Evolutionary conservation across 2,329 filamentous ascomycete genomes (phyloP).

Genomic region (Tolypocladium sp.): DNA sequence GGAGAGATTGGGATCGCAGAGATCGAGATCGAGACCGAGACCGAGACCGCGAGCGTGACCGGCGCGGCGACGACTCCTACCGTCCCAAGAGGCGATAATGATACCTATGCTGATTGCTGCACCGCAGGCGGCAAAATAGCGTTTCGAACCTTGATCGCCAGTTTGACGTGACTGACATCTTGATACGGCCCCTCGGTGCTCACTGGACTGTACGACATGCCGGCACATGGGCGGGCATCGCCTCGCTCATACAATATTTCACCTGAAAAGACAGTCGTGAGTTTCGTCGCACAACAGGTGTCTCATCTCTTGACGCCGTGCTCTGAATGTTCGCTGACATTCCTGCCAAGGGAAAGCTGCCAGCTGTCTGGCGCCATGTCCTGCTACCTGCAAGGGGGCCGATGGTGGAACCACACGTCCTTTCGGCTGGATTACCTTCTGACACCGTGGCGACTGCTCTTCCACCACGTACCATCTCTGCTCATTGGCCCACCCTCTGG

Average conservation of each 20-base stretch:
- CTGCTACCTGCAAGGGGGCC: constrained; percentile 1
- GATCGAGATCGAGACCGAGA: constrained; percentile 18
- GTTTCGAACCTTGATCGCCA: not conserved
- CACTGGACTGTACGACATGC: not conserved
- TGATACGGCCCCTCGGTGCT: not conserved
- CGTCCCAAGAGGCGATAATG: constrained; percentile 2
- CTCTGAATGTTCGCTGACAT: not conserved
- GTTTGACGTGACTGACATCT: not conserved
- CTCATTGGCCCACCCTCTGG: not conserved
- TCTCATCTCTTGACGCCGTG: constrained; percentile 2
- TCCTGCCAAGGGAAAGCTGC: not conserved
- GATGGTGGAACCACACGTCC: not conserved
- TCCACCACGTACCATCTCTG: not conserved
- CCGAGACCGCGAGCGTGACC: constrained; percentile 18
- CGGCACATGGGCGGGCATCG: not conserved
- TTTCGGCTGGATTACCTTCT: not conserved
- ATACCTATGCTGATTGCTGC: not conserved
- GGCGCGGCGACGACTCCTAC: constrained; percentile 4
- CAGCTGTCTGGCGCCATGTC: constrained; percentile 1
- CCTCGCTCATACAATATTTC: not conserved
- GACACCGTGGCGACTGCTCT: not conserved
- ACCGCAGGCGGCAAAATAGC: not conserved
- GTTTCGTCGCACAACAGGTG: not conserved
- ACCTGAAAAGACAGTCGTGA: not conserved
- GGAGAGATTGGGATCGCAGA: constrained; percentile 10